phyloP scores from a whole-genome alignment of 345 rosid species.

The Pugionium cornutum region DNA sequence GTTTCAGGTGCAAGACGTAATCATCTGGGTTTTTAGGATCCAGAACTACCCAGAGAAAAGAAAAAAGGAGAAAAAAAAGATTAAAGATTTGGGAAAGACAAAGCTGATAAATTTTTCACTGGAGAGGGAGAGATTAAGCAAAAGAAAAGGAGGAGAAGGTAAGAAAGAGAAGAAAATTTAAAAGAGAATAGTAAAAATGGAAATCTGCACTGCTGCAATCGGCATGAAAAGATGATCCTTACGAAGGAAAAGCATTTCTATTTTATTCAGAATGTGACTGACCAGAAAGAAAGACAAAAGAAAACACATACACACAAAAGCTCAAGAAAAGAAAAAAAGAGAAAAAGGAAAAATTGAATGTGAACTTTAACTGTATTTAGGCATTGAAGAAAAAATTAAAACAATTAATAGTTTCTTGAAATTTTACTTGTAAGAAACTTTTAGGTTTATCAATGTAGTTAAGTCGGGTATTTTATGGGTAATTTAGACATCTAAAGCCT shows the following conservation, averaged over 20 bases:
- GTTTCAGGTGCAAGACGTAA: slow-evolving; percentile 27
- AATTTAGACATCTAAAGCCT: slow-evolving; percentile 17
- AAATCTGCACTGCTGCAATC: slow-evolving; percentile 30
- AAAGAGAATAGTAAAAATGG: slow-evolving; percentile 31
- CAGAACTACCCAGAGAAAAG: slow-evolving; percentile 16
- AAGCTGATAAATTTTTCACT: background rate
- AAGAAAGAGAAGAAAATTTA: background rate
- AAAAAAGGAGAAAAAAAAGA: background rate
- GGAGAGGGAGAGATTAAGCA: slow-evolving; percentile 9
- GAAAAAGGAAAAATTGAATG: background rate
- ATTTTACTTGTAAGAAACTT: background rate
- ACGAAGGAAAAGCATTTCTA: slow-evolving; percentile 37
- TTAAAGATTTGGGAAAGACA: slow-evolving; percentile 33
- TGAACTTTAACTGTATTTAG: slow-evolving; percentile 5
- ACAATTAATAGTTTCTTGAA: background rate
- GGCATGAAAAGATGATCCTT: slow-evolving; percentile 43
- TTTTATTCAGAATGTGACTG: slow-evolving; percentile 41
- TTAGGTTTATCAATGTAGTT: slow-evolving; percentile 10
- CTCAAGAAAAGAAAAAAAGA: background rate
- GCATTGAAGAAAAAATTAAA: slow-evolving; percentile 12
- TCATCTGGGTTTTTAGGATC: slow-evolving; percentile 26
- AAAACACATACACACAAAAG: slow-evolving; percentile 11
- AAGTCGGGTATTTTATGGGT: slow-evolving; percentile 11
- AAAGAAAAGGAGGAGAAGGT: background rate
- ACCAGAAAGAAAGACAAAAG: slow-evolving; percentile 17